These are phyloP conservation scores for Catunica adiposa DNA, from an alignment of 2,329 filamentous ascomycete species.

Conservation along the genomic window DNA sequence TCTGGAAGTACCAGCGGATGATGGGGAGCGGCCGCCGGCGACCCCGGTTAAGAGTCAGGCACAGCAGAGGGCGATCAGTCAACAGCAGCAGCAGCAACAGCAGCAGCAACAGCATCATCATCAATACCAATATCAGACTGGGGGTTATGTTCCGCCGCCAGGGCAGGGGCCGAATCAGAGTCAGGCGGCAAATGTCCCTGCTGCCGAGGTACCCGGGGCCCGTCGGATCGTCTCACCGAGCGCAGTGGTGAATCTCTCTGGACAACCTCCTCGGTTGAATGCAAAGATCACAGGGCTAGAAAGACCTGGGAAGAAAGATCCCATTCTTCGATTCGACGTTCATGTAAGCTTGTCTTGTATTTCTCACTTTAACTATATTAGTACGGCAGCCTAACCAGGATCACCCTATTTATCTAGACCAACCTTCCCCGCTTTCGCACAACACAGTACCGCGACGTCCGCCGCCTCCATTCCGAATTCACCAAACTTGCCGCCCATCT, in stretches of 20 bases:
- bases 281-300: conserved; percentile 91
- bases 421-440: conserved; percentile 97
- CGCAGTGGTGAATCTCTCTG: conserved; percentile 39
- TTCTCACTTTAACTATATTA: too few species aligned
- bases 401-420: conserved; percentile 52
- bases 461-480: conserved; percentile 89
- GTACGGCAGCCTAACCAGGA: too few species aligned
- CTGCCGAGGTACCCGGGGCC: background rate
- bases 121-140: background rate
- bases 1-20: background rate
- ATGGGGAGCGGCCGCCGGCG: conserved; percentile 13
- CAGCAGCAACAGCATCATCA: conserved; percentile 1
- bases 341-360: conserved; percentile 46
- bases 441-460: conserved; percentile 94
- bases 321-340: conserved; percentile 86
- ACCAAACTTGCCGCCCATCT: conserved; percentile 90
- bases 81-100: conserved; percentile 1
- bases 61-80: conserved; percentile 16
- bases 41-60: conserved; percentile 17
- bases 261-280: conserved; percentile 55
- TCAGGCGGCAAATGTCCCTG: background rate
- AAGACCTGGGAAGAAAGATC: conserved; percentile 86
- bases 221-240: conserved; percentile 18
- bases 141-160: background rate
- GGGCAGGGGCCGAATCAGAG: conserved; percentile 2